phyloP scores from a whole-genome alignment of 257 asterid species.

The Fraxinus anomala region DNA sequence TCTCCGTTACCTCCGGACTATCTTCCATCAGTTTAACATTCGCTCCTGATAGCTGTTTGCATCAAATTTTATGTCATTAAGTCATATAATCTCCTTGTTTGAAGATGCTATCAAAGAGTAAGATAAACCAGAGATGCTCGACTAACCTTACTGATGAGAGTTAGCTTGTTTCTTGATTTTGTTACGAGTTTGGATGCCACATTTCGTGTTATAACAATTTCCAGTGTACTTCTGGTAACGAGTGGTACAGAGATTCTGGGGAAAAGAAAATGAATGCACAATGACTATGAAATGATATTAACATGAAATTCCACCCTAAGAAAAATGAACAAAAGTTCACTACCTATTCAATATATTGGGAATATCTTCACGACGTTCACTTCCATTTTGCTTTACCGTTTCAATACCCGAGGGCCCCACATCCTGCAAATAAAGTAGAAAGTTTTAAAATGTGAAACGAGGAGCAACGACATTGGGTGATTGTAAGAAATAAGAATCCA shows the following conservation, averaged over 20 bases:
- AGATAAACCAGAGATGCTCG: constrained; percentile 18
- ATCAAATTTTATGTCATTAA: constrained; percentile 17
- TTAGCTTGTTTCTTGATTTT: constrained; percentile 76
- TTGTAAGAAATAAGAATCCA: neutral
- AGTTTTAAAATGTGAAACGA: neutral
- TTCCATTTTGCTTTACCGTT: constrained; percentile 54
- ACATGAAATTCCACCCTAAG: neutral
- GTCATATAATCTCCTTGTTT: constrained; percentile 4
- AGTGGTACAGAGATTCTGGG: constrained; percentile 68
- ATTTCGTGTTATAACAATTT: constrained; percentile 81
- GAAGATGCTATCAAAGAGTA: constrained; percentile 15
- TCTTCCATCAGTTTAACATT: constrained; percentile 79
- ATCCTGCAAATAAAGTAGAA: constrained; percentile 53
- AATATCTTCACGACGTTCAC: constrained; percentile 63
- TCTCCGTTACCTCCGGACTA: constrained; percentile 63
- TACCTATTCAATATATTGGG: constrained; percentile 67
- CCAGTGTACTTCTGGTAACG: constrained; percentile 84
- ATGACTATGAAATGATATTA: neutral
- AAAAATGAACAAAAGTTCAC: constrained; percentile 16
- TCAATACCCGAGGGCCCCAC: constrained; percentile 44
- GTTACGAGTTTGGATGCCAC: constrained; percentile 74
- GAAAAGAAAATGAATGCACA: constrained; percentile 9
- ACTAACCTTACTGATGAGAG: constrained; percentile 81
- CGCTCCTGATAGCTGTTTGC: constrained; percentile 84
- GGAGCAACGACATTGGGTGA: neutral